phyloP scores from a whole-genome alignment of 2,329 filamentous ascomycete species.

The Aspergillus flavus region DNA sequence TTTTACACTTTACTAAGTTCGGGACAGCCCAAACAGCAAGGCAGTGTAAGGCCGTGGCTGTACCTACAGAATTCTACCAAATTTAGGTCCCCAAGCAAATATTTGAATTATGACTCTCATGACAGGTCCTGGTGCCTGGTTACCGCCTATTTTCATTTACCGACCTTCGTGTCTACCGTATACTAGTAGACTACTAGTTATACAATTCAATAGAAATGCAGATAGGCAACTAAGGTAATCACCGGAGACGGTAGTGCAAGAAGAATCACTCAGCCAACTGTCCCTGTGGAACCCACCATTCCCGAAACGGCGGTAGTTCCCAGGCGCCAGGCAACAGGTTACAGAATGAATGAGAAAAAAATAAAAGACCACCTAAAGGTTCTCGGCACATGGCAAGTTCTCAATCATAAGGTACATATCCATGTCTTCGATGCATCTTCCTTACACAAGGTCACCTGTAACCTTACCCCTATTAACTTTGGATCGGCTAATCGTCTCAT shows the following conservation, averaged over 20 bases:
- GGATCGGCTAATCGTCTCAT: neutral
- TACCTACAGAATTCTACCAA: neutral
- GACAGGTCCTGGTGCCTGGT: neutral
- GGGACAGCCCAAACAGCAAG: neutral
- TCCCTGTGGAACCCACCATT: neutral
- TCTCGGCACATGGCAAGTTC: neutral
- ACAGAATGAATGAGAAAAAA: neutral
- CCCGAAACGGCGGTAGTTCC: neutral
- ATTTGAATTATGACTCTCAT: neutral
- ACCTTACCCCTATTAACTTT: neutral
- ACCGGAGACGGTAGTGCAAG: neutral
- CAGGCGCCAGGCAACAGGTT: conserved; percentile 1
- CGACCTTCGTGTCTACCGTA: neutral
- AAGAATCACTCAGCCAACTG: conserved; percentile 1
- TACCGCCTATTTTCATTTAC: neutral
- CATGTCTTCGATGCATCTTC: neutral
- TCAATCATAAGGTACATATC: neutral
- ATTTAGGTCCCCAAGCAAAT: neutral
- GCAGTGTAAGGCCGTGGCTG: neutral
- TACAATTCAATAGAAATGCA: neutral
- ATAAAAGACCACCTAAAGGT: neutral
- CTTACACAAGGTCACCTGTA: neutral
- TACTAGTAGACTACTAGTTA: neutral
- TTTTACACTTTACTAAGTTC: neutral
- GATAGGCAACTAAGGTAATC: neutral